Percentiles rank a stretch among this genome's conserved stretches.
These are phyloP conservation scores for Colletotrichum destructivum DNA, from an alignment of 2,329 filamentous ascomycete genomes.

Conservation along the genomic window DNA sequence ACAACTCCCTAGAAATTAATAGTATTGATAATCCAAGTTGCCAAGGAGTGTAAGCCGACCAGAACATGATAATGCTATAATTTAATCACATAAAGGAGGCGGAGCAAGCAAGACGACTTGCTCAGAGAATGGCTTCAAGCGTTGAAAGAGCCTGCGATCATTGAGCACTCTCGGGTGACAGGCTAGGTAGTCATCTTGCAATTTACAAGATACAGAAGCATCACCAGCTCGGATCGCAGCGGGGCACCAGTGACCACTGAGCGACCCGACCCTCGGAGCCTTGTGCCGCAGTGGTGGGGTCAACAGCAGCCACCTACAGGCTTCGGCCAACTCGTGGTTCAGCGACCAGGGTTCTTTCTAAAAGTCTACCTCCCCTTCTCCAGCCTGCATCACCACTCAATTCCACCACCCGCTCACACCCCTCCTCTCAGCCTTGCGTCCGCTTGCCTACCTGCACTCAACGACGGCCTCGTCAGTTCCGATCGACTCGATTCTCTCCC, in stretches of 20 bases:
- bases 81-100: background rate
- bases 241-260: constrained; percentile 29
- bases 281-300: constrained; percentile 38
- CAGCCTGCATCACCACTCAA: constrained; percentile 7
- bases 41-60: background rate
- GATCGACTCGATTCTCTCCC: background rate
- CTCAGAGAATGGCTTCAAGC: too few relatives aligned
- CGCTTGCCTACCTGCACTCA: background rate
- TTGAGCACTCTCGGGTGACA: too few relatives aligned
- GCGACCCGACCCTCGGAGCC: constrained; percentile 34
- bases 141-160: too few relatives aligned
- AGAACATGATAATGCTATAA: too few relatives aligned
- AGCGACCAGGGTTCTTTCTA: constrained; percentile 34
- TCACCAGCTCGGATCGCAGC: constrained; percentile 12
- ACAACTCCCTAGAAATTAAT: background rate
- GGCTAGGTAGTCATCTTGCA: too few relatives aligned
- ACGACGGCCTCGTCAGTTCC: constrained; percentile 8
- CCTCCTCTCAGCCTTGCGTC: constrained; percentile 31
- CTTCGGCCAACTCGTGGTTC: constrained; percentile 15
- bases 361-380: constrained; percentile 39
- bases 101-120: too few relatives aligned
- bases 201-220: background rate
- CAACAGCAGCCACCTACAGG: background rate
- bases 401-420: constrained; percentile 22
- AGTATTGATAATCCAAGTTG: background rate